Conservation (phyloP, 306 rosid genomes). For the Prunus padus region DNA sequence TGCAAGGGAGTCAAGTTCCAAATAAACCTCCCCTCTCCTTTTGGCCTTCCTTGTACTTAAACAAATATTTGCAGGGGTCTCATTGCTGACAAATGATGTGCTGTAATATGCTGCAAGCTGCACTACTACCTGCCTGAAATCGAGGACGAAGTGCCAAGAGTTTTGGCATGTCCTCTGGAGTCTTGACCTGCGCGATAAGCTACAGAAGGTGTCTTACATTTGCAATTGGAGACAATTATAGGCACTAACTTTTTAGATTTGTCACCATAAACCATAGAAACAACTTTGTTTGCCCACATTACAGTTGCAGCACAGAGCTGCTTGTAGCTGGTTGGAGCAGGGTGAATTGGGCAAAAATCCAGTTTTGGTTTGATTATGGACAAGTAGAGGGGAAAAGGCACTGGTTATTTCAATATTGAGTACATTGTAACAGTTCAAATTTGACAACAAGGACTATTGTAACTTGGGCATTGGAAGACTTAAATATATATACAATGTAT, state of each 20-base stretch:
- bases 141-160: neutral
- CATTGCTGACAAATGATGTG: neutral
- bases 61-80: too few species aligned
- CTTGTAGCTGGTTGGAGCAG: too few species aligned
- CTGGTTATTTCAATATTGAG: neutral
- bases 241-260: too few species aligned
- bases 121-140: neutral
- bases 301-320: too few species aligned
- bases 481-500: neutral
- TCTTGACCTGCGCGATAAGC: neutral
- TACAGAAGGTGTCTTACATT: neutral
- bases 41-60: too few species aligned
- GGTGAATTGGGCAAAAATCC: too few species aligned
- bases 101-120: neutral
- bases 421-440: neutral
- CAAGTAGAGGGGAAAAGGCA: neutral
- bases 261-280: too few species aligned
- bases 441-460: neutral
- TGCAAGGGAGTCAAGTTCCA: neutral
- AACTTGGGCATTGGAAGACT: neutral
- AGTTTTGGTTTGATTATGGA: too few species aligned
- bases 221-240: neutral
- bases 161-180: too few species aligned
- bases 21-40: too few species aligned
- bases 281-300: too few species aligned